phyloP scores from a whole-genome alignment of 495 filamentous ascomycete species.

The Talaromyces borbonicus region DNA sequence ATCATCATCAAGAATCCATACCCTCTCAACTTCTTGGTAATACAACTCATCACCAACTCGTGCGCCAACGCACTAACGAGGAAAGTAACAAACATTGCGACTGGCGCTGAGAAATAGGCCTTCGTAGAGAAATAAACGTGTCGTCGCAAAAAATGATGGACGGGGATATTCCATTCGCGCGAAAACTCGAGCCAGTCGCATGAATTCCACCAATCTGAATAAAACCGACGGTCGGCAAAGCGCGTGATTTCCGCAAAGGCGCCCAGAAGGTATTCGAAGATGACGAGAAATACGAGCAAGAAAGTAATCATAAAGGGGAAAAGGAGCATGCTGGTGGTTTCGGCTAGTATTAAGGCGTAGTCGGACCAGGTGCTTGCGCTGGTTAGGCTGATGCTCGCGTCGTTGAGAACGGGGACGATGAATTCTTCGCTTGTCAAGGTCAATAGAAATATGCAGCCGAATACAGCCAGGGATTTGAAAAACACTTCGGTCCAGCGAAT shows the following conservation, averaged over 20 bases:
- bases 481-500: constrained; percentile 75
- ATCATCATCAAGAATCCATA: constrained; percentile 94
- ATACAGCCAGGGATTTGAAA: constrained; percentile 80
- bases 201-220: constrained; percentile 88
- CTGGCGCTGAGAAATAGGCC: constrained; percentile 60
- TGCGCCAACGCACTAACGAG: constrained; percentile 81
- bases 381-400: constrained; percentile 61
- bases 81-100: constrained; percentile 87
- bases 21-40: constrained; percentile 91
- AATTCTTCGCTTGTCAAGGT: constrained; percentile 91
- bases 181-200: constrained; percentile 80
- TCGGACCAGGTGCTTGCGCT: constrained; percentile 48
- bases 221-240: constrained; percentile 93
- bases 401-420: constrained; percentile 78
- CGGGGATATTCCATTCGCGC: constrained; percentile 94
- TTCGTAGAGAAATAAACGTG: constrained; percentile 85
- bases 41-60: constrained; percentile 95
- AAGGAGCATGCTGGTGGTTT: constrained; percentile 87
- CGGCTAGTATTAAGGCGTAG: constrained; percentile 66
- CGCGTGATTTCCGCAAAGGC: constrained; percentile 89
- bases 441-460: constrained; percentile 92
- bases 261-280: constrained; percentile 94
- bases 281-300: constrained; percentile 87
- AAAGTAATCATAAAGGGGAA: constrained; percentile 98
- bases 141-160: constrained; percentile 93